Percentiles rank a stretch among this genome's conserved stretches.
These are phyloP conservation scores for Termitomyces sp. DNA, from an alignment of 768 basidiomycete species.

Conservation along the genomic window DNA sequence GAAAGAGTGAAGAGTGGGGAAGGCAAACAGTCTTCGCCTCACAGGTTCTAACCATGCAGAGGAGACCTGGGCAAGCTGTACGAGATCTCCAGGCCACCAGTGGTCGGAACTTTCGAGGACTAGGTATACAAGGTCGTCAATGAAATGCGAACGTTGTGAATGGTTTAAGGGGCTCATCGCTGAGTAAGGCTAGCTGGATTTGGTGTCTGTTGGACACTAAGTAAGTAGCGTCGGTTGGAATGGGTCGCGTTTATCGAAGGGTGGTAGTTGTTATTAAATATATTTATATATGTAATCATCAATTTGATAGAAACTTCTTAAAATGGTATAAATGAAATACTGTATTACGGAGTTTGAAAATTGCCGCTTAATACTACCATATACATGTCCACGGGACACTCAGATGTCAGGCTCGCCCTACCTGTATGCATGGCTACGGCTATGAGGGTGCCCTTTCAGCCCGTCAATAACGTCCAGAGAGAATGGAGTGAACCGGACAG, in stretches of 20 bases:
- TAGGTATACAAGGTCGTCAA: constrained; percentile 48
- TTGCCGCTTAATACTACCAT: too few relatives aligned
- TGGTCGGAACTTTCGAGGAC: constrained; percentile 43
- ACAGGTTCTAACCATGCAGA: constrained; percentile 39
- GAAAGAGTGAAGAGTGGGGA: constrained; percentile 36
- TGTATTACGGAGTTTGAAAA: too few relatives aligned
- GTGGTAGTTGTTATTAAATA: too few relatives aligned
- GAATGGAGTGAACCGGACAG: too few relatives aligned
- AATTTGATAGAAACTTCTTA: too few relatives aligned
- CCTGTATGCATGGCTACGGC: too few relatives aligned
- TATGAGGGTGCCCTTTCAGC: too few relatives aligned
- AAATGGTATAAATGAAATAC: too few relatives aligned
- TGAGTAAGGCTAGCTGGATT: not conserved
- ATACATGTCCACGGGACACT: too few relatives aligned
- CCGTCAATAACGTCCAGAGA: too few relatives aligned
- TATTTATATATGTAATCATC: too few relatives aligned
- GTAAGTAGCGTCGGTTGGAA: not conserved
- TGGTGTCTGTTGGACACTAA: not conserved
- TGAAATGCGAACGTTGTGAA: constrained; percentile 21
- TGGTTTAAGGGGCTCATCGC: not conserved
- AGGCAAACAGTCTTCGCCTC: constrained; percentile 39
- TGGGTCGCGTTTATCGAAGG: not conserved
- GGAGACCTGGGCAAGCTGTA: constrained; percentile 45
- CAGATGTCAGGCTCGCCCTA: too few relatives aligned
- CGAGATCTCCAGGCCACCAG: constrained; percentile 52